Evolutionary conservation across 768 basidiomycete genomes (phyloP), one percentile per base, ranked within the genome.

Genomic region (Phaffia tasmanica): DNA sequence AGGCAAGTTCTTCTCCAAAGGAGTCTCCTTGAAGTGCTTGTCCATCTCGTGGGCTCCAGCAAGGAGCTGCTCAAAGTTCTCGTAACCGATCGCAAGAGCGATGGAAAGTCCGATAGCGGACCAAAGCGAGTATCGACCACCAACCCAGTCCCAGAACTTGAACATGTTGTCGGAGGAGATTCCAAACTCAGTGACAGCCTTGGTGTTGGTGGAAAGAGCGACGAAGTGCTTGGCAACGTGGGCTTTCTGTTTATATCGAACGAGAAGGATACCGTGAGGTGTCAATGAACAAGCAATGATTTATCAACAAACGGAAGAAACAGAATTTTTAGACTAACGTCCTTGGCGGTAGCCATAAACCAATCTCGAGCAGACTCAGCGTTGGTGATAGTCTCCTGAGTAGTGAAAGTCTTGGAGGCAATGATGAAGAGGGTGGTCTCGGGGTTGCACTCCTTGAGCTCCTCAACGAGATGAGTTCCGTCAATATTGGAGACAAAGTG

Each of bases 71-170:
- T 88, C 86, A 76, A 98, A 98, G 81, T 93, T 88, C 48, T 95
- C 88, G 75, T 84, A 95, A 3, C 95, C 95, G 72, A 98, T 88
- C 56, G 85, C 86, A 60, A 98, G 80, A 49, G 89, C 88, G 77
- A 99, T 98, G 55, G 89, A 88, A 67, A 98, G 81, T 67, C 95
- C 95, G 72, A 99, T 97, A 35, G 95, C 94, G 69, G 89, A 92
- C 94, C 95, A 98, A 70, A 99, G 81, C 72, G 88, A 91, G 83
- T 99, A 99, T 70, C 94, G 84, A 30, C 95, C 95, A 70, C 95
- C 95, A 70, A 99, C 95, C 95, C 95, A 99, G 78, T 98, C 95
- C 94, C 94, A 99, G 84, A 99, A 98, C 75, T 87, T 85, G 84
- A 99, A 99, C 93, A 99, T 99, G 80, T 97, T 97, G 71, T 82